phyloP scores from a whole-genome alignment of 2,329 filamentous ascomycete species.

The Verticillium zaregamsianum region DNA sequence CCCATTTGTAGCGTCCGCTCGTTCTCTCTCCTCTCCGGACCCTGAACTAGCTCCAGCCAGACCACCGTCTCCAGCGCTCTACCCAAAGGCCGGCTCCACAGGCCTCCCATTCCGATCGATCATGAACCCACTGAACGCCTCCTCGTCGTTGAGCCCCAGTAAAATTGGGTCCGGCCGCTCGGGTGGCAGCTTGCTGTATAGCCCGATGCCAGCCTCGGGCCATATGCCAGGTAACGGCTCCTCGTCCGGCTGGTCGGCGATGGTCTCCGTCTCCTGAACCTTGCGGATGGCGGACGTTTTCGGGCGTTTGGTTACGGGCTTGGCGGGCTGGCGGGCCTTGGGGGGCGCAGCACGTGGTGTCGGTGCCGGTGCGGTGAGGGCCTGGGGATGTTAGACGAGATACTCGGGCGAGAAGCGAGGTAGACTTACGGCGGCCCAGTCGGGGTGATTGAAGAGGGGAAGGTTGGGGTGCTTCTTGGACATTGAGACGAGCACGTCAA shows the following conservation, averaged over 20 bases:
- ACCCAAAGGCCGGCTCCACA: slow-evolving; percentile 18
- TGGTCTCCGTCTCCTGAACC: slow-evolving; percentile 20
- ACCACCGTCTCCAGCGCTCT: not conserved
- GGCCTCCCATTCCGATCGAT: slow-evolving; percentile 33
- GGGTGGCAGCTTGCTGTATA: slow-evolving; percentile 32
- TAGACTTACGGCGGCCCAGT: slow-evolving; percentile 26
- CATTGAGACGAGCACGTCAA: slow-evolving; percentile 36
- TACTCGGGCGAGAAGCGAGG: not conserved
- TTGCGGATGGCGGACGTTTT: slow-evolving; percentile 28
- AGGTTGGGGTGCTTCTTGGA: slow-evolving; percentile 37
- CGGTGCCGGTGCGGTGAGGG: not conserved
- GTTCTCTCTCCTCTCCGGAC: not conserved
- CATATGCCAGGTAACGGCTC: slow-evolving; percentile 33
- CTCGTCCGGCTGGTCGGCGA: slow-evolving; percentile 20
- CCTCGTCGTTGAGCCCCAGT: slow-evolving; percentile 36
- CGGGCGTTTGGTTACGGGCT: slow-evolving; percentile 19
- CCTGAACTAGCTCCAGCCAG: not conserved
- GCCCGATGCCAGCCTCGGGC: slow-evolving; percentile 32
- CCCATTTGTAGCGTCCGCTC: not conserved
- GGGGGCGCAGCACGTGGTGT: not conserved
- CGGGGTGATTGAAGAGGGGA: slow-evolving; percentile 35
- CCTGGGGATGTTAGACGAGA: not conserved
- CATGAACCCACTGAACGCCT: slow-evolving; percentile 39
- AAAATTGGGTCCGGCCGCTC: slow-evolving; percentile 32
- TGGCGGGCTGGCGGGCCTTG: not conserved